Base-by-base conservation (phyloP, 1,139 yeast genomes). In the Protomyces macrosporus region DNA sequence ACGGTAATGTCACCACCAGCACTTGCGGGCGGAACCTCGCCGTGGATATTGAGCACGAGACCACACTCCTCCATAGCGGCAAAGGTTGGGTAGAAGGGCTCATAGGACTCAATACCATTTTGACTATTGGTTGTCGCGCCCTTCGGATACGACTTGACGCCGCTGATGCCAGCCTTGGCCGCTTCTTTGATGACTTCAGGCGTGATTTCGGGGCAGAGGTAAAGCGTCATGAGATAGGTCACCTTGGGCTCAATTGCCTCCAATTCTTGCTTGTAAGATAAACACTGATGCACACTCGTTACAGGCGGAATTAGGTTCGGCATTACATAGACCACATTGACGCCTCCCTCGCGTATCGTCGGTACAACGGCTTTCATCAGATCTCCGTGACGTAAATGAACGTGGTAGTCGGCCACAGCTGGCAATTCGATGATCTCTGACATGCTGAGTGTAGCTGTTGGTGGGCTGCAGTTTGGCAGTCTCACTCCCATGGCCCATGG, bases 111-210 rank as follows among this genome's bases (percentile, higher is more conserved):
- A 42, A 93, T 97, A 53, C 98, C 98, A 63, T 75, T 76, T n/a
- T 86, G 89, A 6, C 97, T 89, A 77, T 93, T 95, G 58, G 99
- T 93, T 12, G 99, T 93, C 40, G 95, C 99, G 56, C 99, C 99
- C 1, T 98, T 97, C 37, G 98, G 98, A 73, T 95, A 93, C 74
- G 97, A 90, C 74, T 93, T 95, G 68, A 68, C 96, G 50, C 87
- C 85, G 48, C 90, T 84, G 61, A 86, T 86, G 2, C 86, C 86
- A 12, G 77, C 73, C 66, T 80, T 75, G n/a, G 93, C 95, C 37
- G 97, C 97, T 70, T 84, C 82, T 64, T 82, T 84, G 65, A 93
- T 85, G 54, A 90, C 78, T 69, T 88, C 95, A 0, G 98, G 97
- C 0, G 96, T 88, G 69, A 93, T 79, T 0, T 84, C 88, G 63